Evolutionary conservation across 2,329 filamentous ascomycete genomes (phyloP).

Genomic region (Colletotrichum sp.): DNA sequence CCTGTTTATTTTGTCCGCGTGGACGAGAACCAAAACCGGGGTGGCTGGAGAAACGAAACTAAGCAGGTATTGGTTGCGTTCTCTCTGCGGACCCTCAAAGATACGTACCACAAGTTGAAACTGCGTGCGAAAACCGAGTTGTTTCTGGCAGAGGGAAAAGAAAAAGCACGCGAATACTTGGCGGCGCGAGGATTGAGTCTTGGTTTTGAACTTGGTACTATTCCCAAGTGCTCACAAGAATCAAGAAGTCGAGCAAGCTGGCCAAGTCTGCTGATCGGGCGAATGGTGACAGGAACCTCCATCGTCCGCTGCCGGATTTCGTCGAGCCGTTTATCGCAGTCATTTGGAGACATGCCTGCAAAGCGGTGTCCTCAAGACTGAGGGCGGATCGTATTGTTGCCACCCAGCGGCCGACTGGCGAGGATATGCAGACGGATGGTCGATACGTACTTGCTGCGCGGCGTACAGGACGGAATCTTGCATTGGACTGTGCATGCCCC

Average conservation of each 20-base stretch:
- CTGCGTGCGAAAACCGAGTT: not conserved
- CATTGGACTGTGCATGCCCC: constrained; percentile 12
- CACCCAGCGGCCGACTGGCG: not conserved
- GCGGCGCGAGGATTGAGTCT: not conserved
- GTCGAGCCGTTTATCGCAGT: not conserved
- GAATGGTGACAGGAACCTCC: not conserved
- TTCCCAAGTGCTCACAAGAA: not conserved
- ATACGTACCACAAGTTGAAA: not conserved
- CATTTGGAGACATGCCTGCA: not conserved
- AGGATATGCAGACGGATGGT: not conserved
- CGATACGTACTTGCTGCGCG: constrained; percentile 4
- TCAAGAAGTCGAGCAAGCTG: not conserved
- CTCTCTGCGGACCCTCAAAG: not conserved
- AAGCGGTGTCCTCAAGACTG: not conserved
- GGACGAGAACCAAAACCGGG: not conserved
- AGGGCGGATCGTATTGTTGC: not conserved
- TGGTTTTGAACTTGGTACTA: not conserved
- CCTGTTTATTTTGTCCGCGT: not conserved
- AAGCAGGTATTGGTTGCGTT: not conserved
- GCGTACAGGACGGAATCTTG: constrained; percentile 20
- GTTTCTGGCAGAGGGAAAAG: not conserved
- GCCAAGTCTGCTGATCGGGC: not conserved
- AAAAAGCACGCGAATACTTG: not conserved
- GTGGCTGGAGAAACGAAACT: constrained; percentile 4
- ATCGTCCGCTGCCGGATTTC: not conserved